A percentile compares a stretch with the other conserved stretches of the same genome.
These are phyloP conservation scores for Graphiopsis chlorocephala DNA, from an alignment of 2,329 filamentous ascomycete genomes.

Conservation along the genomic window DNA sequence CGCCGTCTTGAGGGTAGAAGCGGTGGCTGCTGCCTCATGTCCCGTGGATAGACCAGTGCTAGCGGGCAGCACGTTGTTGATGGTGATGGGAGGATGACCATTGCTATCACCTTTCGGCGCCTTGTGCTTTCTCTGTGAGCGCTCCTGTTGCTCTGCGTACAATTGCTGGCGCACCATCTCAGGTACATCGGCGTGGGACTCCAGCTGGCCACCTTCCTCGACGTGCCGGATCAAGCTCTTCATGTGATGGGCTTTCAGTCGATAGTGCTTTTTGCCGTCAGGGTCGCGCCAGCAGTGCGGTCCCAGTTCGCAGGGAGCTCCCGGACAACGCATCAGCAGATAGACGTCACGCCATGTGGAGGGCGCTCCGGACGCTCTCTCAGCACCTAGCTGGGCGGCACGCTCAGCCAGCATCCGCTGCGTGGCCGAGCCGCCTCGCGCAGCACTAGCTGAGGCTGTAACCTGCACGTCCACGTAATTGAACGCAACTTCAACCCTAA, in stretches of 20 bases:
- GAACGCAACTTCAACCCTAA: background rate
- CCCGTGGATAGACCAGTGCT: background rate
- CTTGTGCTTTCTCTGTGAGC: background rate
- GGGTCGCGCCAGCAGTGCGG: background rate
- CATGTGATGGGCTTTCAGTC: background rate
- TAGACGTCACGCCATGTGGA: background rate
- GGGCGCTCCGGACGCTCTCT: background rate
- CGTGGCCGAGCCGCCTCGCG: background rate
- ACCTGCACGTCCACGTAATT: background rate
- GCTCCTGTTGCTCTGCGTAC: background rate
- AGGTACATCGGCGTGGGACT: background rate
- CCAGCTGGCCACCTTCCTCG: background rate
- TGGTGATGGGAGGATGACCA: background rate
- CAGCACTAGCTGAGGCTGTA: too few relatives aligned
- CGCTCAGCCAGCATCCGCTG: background rate
- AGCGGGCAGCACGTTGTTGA: background rate
- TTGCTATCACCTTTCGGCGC: background rate
- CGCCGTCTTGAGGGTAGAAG: background rate
- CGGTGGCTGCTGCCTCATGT: background rate
- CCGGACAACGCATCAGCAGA: background rate
- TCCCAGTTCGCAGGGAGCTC: background rate
- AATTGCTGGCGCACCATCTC: background rate
- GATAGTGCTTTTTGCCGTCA: background rate
- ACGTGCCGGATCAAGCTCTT: background rate
- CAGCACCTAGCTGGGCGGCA: background rate